Evolutionary conservation across 352 stramenopile genomes (phyloP), one percentile per base, ranked within the genome.

Genomic region (Aphanomyces stellatus): DNA sequence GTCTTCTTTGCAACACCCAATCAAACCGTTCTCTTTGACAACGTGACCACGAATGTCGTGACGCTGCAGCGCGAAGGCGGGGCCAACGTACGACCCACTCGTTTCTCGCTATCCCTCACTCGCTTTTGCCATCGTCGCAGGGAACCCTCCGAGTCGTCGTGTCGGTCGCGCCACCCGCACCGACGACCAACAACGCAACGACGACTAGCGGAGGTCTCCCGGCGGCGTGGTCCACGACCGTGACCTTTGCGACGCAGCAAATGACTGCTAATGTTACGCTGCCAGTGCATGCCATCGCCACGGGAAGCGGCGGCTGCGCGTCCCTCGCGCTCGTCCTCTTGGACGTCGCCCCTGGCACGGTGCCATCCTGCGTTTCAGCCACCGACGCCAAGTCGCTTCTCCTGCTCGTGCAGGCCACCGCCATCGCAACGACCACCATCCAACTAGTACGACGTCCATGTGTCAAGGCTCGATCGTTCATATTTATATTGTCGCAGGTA

Each of bases 1-100:
- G 51, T 90, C 17, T 87, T 76, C 62, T 87, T 88, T 31, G 37
- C 35, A 19, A 65, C 59, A 4, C 28, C 59, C 27, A 65, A 65
- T 19, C 5, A 35, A 25, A 65, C 59, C 13, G n/a, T 65, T 11
- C 27, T 65, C 17, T 65, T 41, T 28, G 59, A 65, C n/a, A 65
- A 65, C 28, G 41, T 55, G 59, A 48, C 53, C 11, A 43, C 31
- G 2, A 65, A 53, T 30, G 6, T 35, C 8, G 55, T 63, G 22
- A 40, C 40, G 31, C n/a, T 65, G 30, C 13, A 17, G 28, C 59
- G 59, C 27, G 35, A 65, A 40, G 59, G 37, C 17, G 59, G 59
- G 17, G 19, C 17, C 24, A 22, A 19, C 8, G 59, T 65, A 65
- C 19, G 41, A 41, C 10, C 10, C 2, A 49, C 25, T 49, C 2